phyloP scores from a whole-genome alignment of 495 filamentous ascomycete genomes.

The Penicillium manginii region DNA sequence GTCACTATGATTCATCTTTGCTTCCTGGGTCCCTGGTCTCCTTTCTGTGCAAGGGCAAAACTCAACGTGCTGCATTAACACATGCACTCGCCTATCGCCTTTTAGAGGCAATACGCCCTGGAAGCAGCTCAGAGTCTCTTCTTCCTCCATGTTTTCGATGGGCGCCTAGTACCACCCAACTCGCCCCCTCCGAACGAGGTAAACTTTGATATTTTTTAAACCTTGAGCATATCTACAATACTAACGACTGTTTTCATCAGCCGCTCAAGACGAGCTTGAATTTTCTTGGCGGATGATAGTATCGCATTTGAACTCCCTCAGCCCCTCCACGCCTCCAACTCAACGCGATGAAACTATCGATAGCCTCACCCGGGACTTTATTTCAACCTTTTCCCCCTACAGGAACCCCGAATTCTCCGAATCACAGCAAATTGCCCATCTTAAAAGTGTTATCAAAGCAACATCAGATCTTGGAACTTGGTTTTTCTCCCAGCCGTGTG shows the following conservation, averaged over 20 bases:
- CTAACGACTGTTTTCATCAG: neutral
- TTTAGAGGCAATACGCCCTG: constrained; percentile 21
- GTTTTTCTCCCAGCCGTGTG: constrained; percentile 34
- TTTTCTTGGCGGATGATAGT: constrained; percentile 37
- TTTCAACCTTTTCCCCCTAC: constrained; percentile 24
- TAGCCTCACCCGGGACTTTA: constrained; percentile 23
- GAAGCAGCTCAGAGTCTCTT: constrained; percentile 9
- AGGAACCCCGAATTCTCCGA: constrained; percentile 15
- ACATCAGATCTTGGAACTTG: constrained; percentile 28
- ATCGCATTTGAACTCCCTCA: constrained; percentile 17
- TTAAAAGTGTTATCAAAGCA: constrained; percentile 19
- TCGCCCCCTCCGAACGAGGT: neutral
- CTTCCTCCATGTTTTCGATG: constrained; percentile 20
- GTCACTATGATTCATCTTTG: constrained; percentile 22
- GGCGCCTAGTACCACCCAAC: neutral
- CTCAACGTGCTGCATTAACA: constrained; percentile 23
- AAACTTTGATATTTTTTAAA: neutral
- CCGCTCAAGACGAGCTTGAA: constrained; percentile 10
- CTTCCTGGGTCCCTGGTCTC: constrained; percentile 13
- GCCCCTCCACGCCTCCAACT: neutral
- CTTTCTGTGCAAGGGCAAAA: constrained; percentile 17
- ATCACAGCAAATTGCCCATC: constrained; percentile 17
- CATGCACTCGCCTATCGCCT: constrained; percentile 25
- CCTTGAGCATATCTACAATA: neutral
- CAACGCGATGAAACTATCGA: constrained; percentile 1